These are phyloP conservation scores for Coemansia sp. DNA, from an alignment of 192 early-diverging fungal species.

Conservation along the genomic window DNA sequence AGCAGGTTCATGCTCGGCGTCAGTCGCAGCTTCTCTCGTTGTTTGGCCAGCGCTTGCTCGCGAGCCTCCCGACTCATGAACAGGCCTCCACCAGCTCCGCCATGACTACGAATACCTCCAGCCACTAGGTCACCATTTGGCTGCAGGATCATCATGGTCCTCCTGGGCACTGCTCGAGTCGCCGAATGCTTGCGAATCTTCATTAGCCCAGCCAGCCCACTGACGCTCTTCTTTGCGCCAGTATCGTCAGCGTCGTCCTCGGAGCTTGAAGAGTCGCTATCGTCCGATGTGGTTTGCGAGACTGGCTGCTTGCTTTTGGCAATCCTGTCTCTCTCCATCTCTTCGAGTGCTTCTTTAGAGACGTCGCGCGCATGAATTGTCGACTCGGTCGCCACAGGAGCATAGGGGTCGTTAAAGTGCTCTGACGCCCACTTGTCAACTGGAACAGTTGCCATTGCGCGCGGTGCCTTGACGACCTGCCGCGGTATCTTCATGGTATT, in stretches of 20 bases:
- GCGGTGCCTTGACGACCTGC: conserved; percentile 32
- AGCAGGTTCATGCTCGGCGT: conserved; percentile 57
- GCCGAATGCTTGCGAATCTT: conserved; percentile 8
- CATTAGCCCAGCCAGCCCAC: conserved; percentile 27
- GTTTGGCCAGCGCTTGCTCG: conserved; percentile 37
- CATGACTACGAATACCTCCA: not conserved
- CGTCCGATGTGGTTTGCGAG: conserved; percentile 8
- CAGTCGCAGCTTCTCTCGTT: conserved; percentile 46
- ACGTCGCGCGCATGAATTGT: conserved; percentile 22
- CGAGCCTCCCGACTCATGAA: conserved; percentile 18
- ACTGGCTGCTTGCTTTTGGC: conserved; percentile 6
- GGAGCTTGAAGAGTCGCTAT: conserved; percentile 29
- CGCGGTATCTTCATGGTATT: conserved; percentile 12
- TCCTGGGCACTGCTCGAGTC: conserved; percentile 2
- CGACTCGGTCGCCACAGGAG: not conserved
- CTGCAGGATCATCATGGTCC: conserved; percentile 26
- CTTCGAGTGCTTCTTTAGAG: conserved; percentile 16
- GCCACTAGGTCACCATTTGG: not conserved
- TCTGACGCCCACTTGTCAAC: conserved; percentile 6
- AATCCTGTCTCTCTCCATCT: conserved; percentile 13
- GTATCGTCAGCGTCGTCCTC: conserved; percentile 14
- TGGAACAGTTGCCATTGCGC: conserved; percentile 31
- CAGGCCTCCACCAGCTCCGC: not conserved
- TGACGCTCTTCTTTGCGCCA: conserved; percentile 3
- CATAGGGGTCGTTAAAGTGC: not conserved